These are phyloP conservation scores for Dentiscutata heterogama DNA, from an alignment of 371 early-diverging fungal species.

Conservation along the genomic window DNA sequence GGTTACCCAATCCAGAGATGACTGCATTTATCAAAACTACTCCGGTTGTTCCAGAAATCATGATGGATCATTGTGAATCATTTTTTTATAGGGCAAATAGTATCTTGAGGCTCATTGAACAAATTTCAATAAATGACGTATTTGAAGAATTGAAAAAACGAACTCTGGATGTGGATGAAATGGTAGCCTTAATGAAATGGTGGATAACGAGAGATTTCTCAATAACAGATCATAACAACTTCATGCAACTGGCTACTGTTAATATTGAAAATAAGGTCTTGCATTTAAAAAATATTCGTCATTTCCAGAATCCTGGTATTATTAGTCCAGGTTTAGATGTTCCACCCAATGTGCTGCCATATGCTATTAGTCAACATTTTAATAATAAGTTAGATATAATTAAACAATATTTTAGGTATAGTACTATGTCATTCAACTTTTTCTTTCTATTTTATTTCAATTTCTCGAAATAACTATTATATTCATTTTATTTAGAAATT, in stretches of 20 bases:
- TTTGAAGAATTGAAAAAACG: constrained; percentile 70
- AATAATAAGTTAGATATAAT: constrained; percentile 54
- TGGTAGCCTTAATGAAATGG: constrained; percentile 81
- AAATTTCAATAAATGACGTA: constrained; percentile 70
- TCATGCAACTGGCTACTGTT: background rate
- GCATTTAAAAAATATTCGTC: constrained; percentile 58
- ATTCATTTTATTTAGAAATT: background rate
- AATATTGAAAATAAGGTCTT: constrained; percentile 52
- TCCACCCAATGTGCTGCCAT: constrained; percentile 70
- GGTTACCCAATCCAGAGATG: constrained; percentile 66
- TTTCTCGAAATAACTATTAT: too few relatives aligned
- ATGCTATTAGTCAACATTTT: constrained; percentile 72
- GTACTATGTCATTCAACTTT: too few relatives aligned
- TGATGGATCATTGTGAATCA: constrained; percentile 63
- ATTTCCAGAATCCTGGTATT: constrained; percentile 61
- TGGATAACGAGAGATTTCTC: constrained; percentile 60
- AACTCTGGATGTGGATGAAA: constrained; percentile 64
- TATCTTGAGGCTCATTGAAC: constrained; percentile 52
- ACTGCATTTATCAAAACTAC: constrained; percentile 69
- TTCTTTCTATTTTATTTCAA: too few relatives aligned
- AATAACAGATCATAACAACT: background rate
- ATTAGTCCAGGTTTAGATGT: constrained; percentile 62
- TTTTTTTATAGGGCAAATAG: constrained; percentile 65
- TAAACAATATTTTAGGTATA: constrained; percentile 55
- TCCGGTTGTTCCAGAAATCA: constrained; percentile 64